Evolutionary conservation across 2,329 filamentous ascomycete genomes (phyloP), one percentile per base, ranked within the genome.

Genomic region (Diaporthe vexans): DNA sequence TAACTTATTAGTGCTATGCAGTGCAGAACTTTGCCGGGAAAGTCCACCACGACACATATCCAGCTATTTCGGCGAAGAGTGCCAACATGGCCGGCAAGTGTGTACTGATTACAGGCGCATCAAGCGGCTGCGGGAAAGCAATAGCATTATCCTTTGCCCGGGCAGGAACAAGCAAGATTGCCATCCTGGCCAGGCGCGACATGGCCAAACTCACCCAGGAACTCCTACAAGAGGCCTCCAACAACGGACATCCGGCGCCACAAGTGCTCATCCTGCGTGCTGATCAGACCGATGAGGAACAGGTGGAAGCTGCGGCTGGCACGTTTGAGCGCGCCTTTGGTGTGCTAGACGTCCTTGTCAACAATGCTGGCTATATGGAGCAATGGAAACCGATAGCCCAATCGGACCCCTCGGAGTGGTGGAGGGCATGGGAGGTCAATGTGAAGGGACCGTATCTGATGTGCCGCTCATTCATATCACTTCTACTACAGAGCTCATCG

Each of bases 111-210:
- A 87, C 84, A 8, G 88, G 88, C 10, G 87, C 85, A 1, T 87
- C 86, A 5, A 86, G 84, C 58, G 87, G 87, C 33, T 84, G 89
- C 69, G 88, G 89, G 10, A 83, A 81, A 3, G 82, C 84, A 37
- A 89, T 84, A 4, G 88, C 88, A 1, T 77, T 88, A 26, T 83
- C 85, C 43, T 90, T 85, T 78, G 89, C 88, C 43, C 82, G 80
- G 75, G 88, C 88, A 3, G 86, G 86, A 9, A 86, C 85, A 69
- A 82, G 83, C 8, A 81, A 80, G 70, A 88, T 92, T 75, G 85
- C 85, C 54, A 80, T 91, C 19, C 85, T 81, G 17, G 89, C 89
- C 3, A 87, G 90, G 11, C 87, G 86, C 5, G 77, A 81, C n/a
- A 82, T 91, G 6, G 80, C 81, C 21, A 78, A 78, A 3, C 78